Evolutionary conservation across 768 basidiomycete genomes (phyloP).

Genomic region (Tricholoma sp.): DNA sequence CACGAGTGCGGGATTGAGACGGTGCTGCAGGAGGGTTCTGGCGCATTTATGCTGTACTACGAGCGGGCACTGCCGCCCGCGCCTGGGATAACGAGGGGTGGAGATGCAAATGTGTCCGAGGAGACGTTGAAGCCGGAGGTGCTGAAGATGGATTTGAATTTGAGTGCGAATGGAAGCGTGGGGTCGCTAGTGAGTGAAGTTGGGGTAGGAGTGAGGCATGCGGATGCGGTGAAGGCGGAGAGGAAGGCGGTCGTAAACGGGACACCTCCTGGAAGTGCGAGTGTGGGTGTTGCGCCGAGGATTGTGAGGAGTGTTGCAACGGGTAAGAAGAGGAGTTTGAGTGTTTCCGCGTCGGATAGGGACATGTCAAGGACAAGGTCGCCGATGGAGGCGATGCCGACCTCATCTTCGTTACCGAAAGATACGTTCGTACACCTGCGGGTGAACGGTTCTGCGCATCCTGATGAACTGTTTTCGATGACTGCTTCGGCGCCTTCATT

Average conservation of each 20-base stretch:
- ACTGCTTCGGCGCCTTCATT: constrained; percentile 14
- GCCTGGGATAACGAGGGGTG: constrained; percentile 16
- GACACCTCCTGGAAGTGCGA: constrained; percentile 7
- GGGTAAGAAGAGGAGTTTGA: constrained; percentile 36
- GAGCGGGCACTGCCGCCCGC: constrained; percentile 50
- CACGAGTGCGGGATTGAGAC: constrained; percentile 68
- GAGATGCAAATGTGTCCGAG: constrained; percentile 41
- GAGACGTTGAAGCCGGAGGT: constrained; percentile 59
- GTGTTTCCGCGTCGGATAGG: constrained; percentile 26
- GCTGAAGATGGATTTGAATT: constrained; percentile 38
- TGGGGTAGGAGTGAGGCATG: constrained; percentile 32
- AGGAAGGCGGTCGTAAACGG: constrained; percentile 15
- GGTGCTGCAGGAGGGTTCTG: constrained; percentile 66
- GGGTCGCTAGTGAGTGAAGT: constrained; percentile 42
- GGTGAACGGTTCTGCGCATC: constrained; percentile 6
- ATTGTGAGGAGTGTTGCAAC: constrained; percentile 54
- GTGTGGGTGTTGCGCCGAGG: constrained; percentile 33
- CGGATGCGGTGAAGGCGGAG: constrained; percentile 7
- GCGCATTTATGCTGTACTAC: constrained; percentile 94
- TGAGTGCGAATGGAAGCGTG: constrained; percentile 45
- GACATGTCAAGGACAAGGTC: constrained; percentile 14
- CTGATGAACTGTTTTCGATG: constrained; percentile 5
- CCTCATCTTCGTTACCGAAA: constrained; percentile 12
- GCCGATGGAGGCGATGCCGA: constrained; percentile 1
- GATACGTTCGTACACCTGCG: constrained; percentile 6